phyloP scores from a whole-genome alignment of 1,284 basidiomycete genomes.

The Neonothopanus nambi region DNA sequence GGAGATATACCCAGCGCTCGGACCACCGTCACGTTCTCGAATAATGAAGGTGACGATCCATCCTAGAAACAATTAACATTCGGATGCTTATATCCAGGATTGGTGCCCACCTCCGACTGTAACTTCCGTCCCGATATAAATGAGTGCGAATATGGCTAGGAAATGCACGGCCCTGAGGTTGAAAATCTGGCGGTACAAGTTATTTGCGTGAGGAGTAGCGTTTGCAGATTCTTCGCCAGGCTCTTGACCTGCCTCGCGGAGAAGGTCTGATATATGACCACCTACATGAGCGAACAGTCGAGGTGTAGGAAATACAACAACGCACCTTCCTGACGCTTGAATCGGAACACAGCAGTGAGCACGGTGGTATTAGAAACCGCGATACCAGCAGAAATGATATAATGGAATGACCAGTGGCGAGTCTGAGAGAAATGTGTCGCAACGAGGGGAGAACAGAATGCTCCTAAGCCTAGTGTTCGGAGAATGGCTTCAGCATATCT shows the following conservation, averaged over 20 bases:
- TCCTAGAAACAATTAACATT: constrained; percentile 22
- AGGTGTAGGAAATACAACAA: background rate
- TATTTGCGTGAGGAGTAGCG: constrained; percentile 20
- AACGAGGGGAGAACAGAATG: constrained; percentile 57
- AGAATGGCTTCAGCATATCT: background rate
- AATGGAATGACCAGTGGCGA: constrained; percentile 62
- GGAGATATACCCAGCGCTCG: constrained; percentile 32
- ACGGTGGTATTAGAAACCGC: constrained; percentile 46
- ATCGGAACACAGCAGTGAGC: constrained; percentile 50
- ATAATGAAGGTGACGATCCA: constrained; percentile 46
- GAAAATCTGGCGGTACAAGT: constrained; percentile 52
- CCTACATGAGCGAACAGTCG: background rate
- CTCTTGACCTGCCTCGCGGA: constrained; percentile 31
- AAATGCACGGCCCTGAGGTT: constrained; percentile 47
- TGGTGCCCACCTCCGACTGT: constrained; percentile 33
- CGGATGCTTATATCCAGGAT: background rate
- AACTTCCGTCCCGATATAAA: constrained; percentile 63
- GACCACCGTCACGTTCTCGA: constrained; percentile 27
- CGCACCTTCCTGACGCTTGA: constrained; percentile 57
- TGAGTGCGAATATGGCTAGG: constrained; percentile 50
- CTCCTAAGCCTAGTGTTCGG: constrained; percentile 59
- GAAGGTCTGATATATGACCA: constrained; percentile 19
- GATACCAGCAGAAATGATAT: constrained; percentile 60
- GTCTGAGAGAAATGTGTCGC: constrained; percentile 62
- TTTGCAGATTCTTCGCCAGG: constrained; percentile 22